phyloP scores from a whole-genome alignment of 2,329 filamentous ascomycete species.

The Sporothrix globosa region DNA sequence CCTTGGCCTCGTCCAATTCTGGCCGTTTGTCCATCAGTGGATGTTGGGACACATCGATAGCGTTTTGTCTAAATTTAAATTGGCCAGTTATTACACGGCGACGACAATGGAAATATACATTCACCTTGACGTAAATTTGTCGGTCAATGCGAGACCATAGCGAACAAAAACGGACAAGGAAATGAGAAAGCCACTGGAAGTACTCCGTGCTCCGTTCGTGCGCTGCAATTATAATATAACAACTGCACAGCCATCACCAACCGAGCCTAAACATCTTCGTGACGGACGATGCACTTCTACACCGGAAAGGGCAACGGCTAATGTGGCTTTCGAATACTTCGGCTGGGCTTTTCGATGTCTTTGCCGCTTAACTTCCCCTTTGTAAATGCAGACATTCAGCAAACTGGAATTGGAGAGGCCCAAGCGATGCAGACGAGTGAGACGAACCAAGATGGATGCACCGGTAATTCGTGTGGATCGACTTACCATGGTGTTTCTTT shows the following conservation, averaged over 20 bases:
- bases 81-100: neutral
- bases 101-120: neutral
- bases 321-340: conserved; percentile 11
- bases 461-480: neutral
- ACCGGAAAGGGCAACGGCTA: conserved; percentile 18
- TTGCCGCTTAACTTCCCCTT: too few relatives aligned
- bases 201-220: too few relatives aligned
- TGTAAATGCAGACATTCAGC: too few relatives aligned
- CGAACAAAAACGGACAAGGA: too few relatives aligned
- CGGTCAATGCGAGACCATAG: neutral
- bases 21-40: too few relatives aligned
- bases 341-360: neutral
- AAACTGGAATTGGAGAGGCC: too few relatives aligned
- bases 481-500: neutral
- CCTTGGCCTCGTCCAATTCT: neutral
- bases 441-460: conserved; percentile 10
- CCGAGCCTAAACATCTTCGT: too few relatives aligned
- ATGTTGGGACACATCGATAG: too few relatives aligned
- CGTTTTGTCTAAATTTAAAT: neutral
- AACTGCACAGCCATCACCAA: neutral
- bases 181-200: too few relatives aligned
- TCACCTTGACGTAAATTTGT: conserved; percentile 2
- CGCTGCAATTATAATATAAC: neutral
- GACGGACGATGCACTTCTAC: too few relatives aligned
- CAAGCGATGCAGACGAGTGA: neutral